Conservation (phyloP, 1,284 basidiomycete species). For the Cryptococcus sp. region DNA sequence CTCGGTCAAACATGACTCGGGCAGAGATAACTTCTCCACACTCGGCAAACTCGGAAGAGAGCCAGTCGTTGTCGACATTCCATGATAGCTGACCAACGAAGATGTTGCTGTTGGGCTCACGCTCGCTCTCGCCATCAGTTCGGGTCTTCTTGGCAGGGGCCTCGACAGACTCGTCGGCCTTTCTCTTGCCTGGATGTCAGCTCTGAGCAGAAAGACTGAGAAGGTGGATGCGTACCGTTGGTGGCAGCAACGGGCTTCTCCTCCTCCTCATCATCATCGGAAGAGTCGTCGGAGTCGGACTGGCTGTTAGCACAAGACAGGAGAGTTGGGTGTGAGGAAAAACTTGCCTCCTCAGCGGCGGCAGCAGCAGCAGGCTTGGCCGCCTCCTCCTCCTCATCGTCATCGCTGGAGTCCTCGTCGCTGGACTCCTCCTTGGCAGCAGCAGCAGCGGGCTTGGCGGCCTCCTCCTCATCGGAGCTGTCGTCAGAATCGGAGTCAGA, state of each 20-base stretch:
- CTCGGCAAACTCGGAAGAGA: conserved; percentile 81
- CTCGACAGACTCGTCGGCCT: conserved; percentile 61
- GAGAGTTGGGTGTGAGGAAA: neutral
- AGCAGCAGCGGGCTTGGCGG: conserved; percentile 43
- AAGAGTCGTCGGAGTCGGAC: conserved; percentile 12
- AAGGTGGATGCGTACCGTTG: conserved; percentile 45
- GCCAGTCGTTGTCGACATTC: conserved; percentile 97
- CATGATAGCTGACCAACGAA: conserved; percentile 94
- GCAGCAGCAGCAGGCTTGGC: conserved; percentile 38
- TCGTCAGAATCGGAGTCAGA: conserved; percentile 28
- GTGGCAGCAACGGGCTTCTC: conserved; percentile 53
- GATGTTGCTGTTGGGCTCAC: conserved; percentile 64
- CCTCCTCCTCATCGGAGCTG: conserved; percentile 33
- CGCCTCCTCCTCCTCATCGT: conserved; percentile 29
- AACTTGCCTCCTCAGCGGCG: conserved; percentile 39
- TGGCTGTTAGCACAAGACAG: neutral
- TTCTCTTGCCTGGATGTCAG: conserved; percentile 65
- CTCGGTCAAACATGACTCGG: conserved; percentile 86
- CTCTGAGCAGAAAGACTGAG: conserved; percentile 15
- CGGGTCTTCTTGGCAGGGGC: conserved; percentile 67
- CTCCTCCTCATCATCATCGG: conserved; percentile 53
- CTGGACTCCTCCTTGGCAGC: conserved; percentile 10
- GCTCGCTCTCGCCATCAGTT: conserved; percentile 49
- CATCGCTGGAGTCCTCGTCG: conserved; percentile 33
- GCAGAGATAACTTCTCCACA: conserved; percentile 85